phyloP scores from a whole-genome alignment of 257 asterid species.

The Salvia rosmarinus region DNA sequence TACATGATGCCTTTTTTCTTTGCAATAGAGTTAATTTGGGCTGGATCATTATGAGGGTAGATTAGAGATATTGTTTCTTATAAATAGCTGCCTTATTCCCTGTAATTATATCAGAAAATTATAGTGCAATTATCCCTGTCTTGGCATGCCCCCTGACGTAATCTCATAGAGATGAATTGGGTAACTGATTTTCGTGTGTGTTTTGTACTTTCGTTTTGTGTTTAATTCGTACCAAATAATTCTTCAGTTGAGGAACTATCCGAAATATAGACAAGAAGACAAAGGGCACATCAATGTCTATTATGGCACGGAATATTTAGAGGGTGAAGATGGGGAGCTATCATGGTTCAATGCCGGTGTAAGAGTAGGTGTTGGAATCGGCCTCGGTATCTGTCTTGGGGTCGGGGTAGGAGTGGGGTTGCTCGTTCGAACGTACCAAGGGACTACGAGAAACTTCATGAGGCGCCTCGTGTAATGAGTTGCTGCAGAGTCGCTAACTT shows the following conservation, averaged over 20 bases:
- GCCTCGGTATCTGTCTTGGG: slow-evolving; percentile 72
- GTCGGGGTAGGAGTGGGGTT: slow-evolving; percentile 80
- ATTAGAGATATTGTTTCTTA: too few relatives aligned
- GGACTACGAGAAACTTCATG: slow-evolving; percentile 62
- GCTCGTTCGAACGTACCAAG: slow-evolving; percentile 70
- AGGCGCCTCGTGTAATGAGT: slow-evolving; percentile 51
- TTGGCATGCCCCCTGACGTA: too few relatives aligned
- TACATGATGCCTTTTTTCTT: not conserved
- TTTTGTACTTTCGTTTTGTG: too few relatives aligned
- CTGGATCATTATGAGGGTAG: too few relatives aligned
- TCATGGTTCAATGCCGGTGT: slow-evolving; percentile 84
- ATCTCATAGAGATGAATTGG: too few relatives aligned
- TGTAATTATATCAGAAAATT: too few relatives aligned
- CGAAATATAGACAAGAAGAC: slow-evolving; percentile 39
- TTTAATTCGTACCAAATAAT: too few relatives aligned
- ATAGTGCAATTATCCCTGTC: too few relatives aligned
- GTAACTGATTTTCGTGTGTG: too few relatives aligned
- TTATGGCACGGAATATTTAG: slow-evolving; percentile 46
- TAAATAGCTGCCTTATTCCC: too few relatives aligned
- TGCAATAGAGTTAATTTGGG: too few relatives aligned
- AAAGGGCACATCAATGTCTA: slow-evolving; percentile 42
- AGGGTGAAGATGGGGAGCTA: slow-evolving; percentile 64
- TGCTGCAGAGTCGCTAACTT: slow-evolving; percentile 26
- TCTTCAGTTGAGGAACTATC: slow-evolving; percentile 45
- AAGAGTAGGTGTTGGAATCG: slow-evolving; percentile 74